Percentiles rank a stretch among this genome's conserved stretches.
These are phyloP conservation scores for Cryphonectria carpinicola DNA, from an alignment of 2,329 filamentous ascomycete genomes.

Conservation along the genomic window DNA sequence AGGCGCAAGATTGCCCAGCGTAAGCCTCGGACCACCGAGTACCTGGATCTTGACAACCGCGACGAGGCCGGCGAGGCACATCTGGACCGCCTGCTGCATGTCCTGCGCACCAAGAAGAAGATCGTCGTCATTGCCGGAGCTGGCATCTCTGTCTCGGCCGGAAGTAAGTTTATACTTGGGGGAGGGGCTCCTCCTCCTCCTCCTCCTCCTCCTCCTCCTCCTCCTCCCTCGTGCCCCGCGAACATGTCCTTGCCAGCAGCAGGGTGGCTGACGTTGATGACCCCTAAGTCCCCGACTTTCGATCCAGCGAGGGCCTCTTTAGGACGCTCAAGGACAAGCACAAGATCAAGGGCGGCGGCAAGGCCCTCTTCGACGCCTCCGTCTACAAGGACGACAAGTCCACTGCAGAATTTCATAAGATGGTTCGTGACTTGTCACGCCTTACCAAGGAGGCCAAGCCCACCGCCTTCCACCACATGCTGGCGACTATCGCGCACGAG, in stretches of 20 bases:
- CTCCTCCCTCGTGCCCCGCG: too few species aligned
- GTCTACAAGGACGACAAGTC: conserved; percentile 92
- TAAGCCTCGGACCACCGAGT: conserved; percentile 75
- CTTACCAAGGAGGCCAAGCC: conserved; percentile 78
- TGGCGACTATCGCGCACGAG: conserved; percentile 87
- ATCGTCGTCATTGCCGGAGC: conserved; percentile 96
- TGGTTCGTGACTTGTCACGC: conserved; percentile 87
- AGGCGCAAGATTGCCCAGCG: conserved; percentile 67
- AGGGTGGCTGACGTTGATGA: conserved; percentile 11
- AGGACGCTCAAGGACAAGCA: conserved; percentile 82
- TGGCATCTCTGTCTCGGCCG: conserved; percentile 94
- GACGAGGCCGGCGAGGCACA: conserved; percentile 60
- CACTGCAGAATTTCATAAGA: conserved; percentile 90
- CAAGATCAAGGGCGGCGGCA: conserved; percentile 90
- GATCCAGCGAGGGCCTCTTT: conserved; percentile 89
- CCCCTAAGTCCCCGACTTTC: conserved; percentile 83
- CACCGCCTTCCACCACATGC: conserved; percentile 89
- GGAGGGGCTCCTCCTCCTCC: neutral
- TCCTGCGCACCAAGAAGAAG: conserved; percentile 86
- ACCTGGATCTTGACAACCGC: conserved; percentile 69
- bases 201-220: too few species aligned
- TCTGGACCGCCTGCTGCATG: conserved; percentile 72
- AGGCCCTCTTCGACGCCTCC: conserved; percentile 94
- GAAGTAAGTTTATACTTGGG: conserved; percentile 63
- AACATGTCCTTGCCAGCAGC: conserved; percentile 3